Evolutionary conservation across 2,329 filamentous ascomycete genomes (phyloP), one percentile per base, ranked within the genome.

Genomic region (Seiridium cupressi): DNA sequence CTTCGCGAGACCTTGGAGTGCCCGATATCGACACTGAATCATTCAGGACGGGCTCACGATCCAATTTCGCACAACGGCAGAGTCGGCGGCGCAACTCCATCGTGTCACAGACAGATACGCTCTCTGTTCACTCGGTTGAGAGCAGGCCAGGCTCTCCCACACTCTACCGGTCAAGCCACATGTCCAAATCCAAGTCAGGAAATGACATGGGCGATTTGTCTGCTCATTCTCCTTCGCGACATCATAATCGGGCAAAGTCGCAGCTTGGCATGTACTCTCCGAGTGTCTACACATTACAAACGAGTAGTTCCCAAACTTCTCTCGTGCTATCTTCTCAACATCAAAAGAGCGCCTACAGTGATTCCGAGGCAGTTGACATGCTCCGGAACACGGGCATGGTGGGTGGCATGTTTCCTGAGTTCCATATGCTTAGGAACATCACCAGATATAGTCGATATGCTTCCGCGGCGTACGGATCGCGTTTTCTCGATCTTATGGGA

Each of bases 401-500:
- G 1, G 79, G 83, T 40, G 84, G 84, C 1, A 79, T 85, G 54
- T 89, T 89, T 55, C 87, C 87, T 0, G 72, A 77, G 4, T 80
- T 80, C 38, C 86, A 88, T 64, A 75, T 89, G 6, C 75, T 89
- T 8, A 78, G 81, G 38, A 89, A 88, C 66, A 84, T 89, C 32
- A 83, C 82, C 3, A 79, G 87, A 42, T 89, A 88, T 62, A 87
- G 89, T 76, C 81, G 84, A 3, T 89, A 88, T 66, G 86, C 87
- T 1, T 89, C 87, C 1, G 87, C 87, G 1, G 85, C 85, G 0
- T 89, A 90, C 60, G 87, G 87, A 0, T 85, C 84, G 0, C 81
- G 81, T 51, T 89, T 89, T 61, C 77, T 89, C 53, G 83, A 84
- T 58, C 77, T 88, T 31, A 79, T 89, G 76, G 86, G 86, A 2